Evolutionary conservation across 2,329 filamentous ascomycete species (phyloP).

Genomic region (Geoglossum cookeanum): DNA sequence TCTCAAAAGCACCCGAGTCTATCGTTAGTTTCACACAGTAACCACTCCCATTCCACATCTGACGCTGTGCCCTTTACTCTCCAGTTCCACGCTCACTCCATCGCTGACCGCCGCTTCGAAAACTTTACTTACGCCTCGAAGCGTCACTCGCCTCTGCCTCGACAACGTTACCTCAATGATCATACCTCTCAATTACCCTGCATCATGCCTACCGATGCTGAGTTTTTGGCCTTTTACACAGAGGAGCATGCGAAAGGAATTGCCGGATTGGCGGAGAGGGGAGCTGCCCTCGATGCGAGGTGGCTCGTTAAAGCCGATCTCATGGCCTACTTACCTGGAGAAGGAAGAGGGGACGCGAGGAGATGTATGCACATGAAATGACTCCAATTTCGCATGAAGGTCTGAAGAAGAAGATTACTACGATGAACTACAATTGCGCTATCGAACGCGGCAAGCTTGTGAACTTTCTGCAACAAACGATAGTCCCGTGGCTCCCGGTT

Average conservation of each 20-base stretch:
- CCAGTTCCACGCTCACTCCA: too few relatives aligned
- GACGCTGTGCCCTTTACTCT: too few relatives aligned
- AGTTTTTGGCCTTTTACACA: neutral
- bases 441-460: neutral
- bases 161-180: too few relatives aligned
- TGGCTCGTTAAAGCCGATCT: neutral
- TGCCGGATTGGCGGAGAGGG: neutral
- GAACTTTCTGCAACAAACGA: neutral
- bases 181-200: too few relatives aligned
- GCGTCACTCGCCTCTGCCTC: too few relatives aligned
- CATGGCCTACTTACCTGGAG: neutral
- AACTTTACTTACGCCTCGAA: too few relatives aligned
- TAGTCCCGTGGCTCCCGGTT: neutral
- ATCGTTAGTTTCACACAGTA: too few relatives aligned
- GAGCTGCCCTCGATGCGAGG: neutral
- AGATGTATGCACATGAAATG: neutral
- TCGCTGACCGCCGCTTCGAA: too few relatives aligned
- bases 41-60: too few relatives aligned
- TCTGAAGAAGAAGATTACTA: neutral
- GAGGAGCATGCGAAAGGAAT: neutral
- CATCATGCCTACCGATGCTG: neutral
- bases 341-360: neutral
- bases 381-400: neutral
- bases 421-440: neutral
- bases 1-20: too few relatives aligned